Evolutionary conservation across 1,284 basidiomycete genomes (phyloP), one percentile per base, ranked within the genome.

Genomic region (Melampsora americana): DNA sequence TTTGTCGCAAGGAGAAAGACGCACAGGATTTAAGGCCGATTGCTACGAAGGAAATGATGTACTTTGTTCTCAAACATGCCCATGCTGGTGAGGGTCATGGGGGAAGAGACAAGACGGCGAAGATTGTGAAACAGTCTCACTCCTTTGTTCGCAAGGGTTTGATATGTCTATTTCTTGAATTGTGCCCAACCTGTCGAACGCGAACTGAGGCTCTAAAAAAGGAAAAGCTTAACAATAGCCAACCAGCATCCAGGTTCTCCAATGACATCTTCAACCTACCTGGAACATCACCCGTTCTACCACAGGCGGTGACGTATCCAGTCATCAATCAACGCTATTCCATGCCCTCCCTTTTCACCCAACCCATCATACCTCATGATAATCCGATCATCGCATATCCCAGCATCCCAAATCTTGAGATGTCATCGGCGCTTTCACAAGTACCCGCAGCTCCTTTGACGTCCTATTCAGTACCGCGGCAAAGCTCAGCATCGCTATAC

Each of bases 51-150:
- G 68, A 70, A 42, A 30, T 46, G 32, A 70, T 70, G 56, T 70
- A 70, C 28, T 70, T 70, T 61, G 59, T 70, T n/a, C 56, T 70
- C 28, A 70, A 70, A 30, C 50, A 61, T n/a, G 68, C 68, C 3
- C 68, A 70, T 70, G 68, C 68, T n/a, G 53, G 50, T 35, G 68
- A 70, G 32, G 68, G 68, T 18, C 68, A 70, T 70, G 68, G 68
- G 23, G 68, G 68, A n/a, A 23, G 68, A 32, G 68, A 70, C 56
- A 70, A 70, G 56, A 70, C 68, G 5, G 68, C 68, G 26, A 70
- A 70, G 42, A 35, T 53, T 42, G 68, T 70, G 12, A 70, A 70
- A 23, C 30, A 60, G 53, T 59, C 68, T 0, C 68, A 70, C 28
- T 70, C 68, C 18, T 70, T 56, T 39, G 39, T 70, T 70, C 68